Conservation (phyloP, 225 moss, liverwort and hornwort species). For the Takakia lepidozioides region DNA sequence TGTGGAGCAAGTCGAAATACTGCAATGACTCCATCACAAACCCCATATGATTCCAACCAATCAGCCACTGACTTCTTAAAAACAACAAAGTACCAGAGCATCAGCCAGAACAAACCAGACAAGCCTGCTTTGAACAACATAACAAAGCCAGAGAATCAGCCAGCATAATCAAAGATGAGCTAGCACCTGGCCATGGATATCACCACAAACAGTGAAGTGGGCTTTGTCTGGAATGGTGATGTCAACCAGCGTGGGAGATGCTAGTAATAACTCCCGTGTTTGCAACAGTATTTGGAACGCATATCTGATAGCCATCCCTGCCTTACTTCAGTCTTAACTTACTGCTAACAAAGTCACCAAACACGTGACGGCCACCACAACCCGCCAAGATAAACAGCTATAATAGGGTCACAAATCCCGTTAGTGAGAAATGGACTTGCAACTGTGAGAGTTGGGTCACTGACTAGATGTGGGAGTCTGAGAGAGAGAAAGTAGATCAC, state of each 20-base stretch:
- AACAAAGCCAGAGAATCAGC: neutral
- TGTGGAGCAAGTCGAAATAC: conserved; percentile 91
- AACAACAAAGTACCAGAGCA: neutral
- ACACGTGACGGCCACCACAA: too few relatives aligned
- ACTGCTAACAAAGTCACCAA: too few relatives aligned
- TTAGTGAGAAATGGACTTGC: too few relatives aligned
- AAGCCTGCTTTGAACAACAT: neutral
- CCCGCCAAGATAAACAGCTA: too few relatives aligned
- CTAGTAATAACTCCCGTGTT: conserved; percentile 66
- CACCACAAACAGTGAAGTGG: conserved; percentile 93
- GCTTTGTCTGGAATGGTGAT: conserved; percentile 70
- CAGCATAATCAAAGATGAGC: neutral
- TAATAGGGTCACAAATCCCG: too few relatives aligned
- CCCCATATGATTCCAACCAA: conserved; percentile 9
- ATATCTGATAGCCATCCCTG: conserved; percentile 41
- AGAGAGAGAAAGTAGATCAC: too few relatives aligned
- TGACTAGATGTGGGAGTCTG: too few relatives aligned
- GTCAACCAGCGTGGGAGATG: conserved; percentile 80
- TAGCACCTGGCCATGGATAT: conserved; percentile 99
- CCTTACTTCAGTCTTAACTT: too few relatives aligned
- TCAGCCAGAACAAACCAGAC: too few relatives aligned
- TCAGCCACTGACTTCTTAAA: neutral
- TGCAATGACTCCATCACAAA: conserved; percentile 27
- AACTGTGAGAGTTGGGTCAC: too few relatives aligned
- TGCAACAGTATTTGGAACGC: conserved; percentile 91